Evolutionary conservation across 164 flowering plant species (phyloP), one percentile per base, ranked within the genome.

Genomic region (Aristolochia californica): DNA sequence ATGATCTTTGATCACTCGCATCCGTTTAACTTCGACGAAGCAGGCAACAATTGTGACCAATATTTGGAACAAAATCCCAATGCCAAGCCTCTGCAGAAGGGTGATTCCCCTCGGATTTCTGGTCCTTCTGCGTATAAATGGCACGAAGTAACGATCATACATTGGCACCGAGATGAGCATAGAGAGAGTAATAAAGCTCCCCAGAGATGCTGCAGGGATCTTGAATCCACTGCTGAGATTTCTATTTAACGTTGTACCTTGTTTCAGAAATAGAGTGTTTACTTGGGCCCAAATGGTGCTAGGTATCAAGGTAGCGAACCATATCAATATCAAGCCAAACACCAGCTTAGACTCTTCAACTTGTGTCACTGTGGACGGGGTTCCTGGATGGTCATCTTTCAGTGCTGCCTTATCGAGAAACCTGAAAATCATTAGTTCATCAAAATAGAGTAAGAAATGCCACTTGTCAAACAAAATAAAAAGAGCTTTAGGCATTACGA

Each of bases 271-370:
- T 0, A 90, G 75, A 3, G 97, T 90, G 72, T 83, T 80, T 55
- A 83, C 73, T 70, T 90, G 97, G 2, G 97, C 93, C 86, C 84
- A 79, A 8, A 90, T 82, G 64, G 87, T 83, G 78, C 85, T 80
- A 0, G 95, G 95, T 43, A 87, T 75, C 23, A 87, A 59, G 24
- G 91, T 81, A 18, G 70, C 86, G 2, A 86, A 57, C 95, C 95
- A 86, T 67, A 90, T 72, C 25, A 80, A 23, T 47, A 71, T 21
- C 90, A 90, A 83, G 43, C 91, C 86, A 0, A 83, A 5, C 5
- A 83, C 76, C 13, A 80, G 80, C 68, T 90, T 90, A 27, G 80
- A 61, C 53, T 68, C 79, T 76, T 90, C 97, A 21, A 89, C 97
- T 70, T 87, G 88, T 2, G 95, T 87, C 53, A 87, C 81, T 12